phyloP scores from a whole-genome alignment of 2,329 filamentous ascomycete genomes.

The Sporothrix curviconia region DNA sequence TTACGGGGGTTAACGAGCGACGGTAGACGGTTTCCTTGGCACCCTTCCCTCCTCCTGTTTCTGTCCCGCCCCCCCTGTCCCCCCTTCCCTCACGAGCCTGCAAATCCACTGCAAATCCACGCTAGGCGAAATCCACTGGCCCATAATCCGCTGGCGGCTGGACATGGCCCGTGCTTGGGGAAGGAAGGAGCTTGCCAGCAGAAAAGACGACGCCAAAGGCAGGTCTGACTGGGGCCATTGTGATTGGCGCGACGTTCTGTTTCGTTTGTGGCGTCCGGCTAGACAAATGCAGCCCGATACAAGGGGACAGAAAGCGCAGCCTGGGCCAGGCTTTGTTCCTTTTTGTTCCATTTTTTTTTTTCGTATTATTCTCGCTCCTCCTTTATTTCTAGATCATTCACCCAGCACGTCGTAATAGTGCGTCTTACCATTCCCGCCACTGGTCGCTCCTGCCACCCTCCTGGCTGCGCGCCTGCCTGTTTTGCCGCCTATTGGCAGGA shows the following conservation, averaged over 20 bases:
- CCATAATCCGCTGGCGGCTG: slow-evolving; percentile 8
- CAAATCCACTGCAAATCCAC: slow-evolving; percentile 10
- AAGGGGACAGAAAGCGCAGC: background rate
- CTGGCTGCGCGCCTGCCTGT: background rate
- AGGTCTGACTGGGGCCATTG: background rate
- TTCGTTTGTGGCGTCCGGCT: slow-evolving; percentile 11
- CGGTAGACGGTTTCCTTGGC: no score
- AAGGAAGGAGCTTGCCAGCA: background rate
- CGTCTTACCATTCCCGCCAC: background rate
- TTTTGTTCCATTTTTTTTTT: background rate
- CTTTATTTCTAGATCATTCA: background rate
- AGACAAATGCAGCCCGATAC: background rate
- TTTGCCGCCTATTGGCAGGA: background rate
- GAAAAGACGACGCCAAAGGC: background rate
- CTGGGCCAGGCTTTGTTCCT: background rate
- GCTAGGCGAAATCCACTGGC: slow-evolving; percentile 3
- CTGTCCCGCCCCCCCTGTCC: background rate
- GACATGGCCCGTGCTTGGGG: slow-evolving; percentile 7
- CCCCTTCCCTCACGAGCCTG: background rate
- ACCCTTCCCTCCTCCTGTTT: background rate
- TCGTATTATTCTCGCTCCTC: no score
- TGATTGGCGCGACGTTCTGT: slow-evolving; percentile 11
- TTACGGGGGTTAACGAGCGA: no score
- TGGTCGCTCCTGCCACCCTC: slow-evolving; percentile 1
- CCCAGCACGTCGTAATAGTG: background rate